phyloP scores from a whole-genome alignment of 805 yeast species.

The Candida hispaniensis region DNA sequence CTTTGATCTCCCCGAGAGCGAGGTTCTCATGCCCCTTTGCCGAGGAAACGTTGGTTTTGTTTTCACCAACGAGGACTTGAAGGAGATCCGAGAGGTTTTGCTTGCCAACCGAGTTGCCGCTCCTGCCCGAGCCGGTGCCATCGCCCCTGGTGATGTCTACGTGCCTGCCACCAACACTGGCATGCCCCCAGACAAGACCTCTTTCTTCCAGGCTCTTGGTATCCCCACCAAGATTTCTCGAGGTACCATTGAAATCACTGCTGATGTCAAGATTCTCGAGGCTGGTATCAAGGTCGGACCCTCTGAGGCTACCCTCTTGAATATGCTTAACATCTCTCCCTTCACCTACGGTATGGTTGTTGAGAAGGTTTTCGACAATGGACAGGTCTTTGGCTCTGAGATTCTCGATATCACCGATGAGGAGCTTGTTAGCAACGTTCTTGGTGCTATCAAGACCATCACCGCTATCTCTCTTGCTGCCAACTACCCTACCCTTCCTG shows the following conservation, averaged over 20 bases:
- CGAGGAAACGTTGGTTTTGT: conserved; percentile 99
- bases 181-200: conserved; percentile 99
- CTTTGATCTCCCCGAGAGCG: conserved; percentile 29
- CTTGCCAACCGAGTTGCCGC: conserved; percentile 96
- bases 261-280: conserved; percentile 90
- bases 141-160: conserved; percentile 96
- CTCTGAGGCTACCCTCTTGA: conserved; percentile 96
- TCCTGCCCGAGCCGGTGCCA: conserved; percentile 99
- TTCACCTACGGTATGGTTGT: conserved; percentile 97
- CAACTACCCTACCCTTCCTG: conserved; percentile 99
- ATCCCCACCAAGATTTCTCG: conserved; percentile 99
- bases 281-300: conserved; percentile 89
- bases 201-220: conserved; percentile 99
- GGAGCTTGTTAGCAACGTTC: conserved; percentile 86
- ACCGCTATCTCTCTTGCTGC: conserved; percentile 95
- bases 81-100: conserved; percentile 80
- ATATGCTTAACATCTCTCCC: conserved; percentile 99
- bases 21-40: conserved; percentile 69
- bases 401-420: conserved; percentile 98
- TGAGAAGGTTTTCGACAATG: conserved; percentile 95
- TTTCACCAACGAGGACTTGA: conserved; percentile 94
- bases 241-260: conserved; percentile 99
- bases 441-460: conserved; percentile 83
- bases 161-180: conserved; percentile 99
- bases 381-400: conserved; percentile 94